Evolutionary conservation across 2,329 filamentous ascomycete species (phyloP).

Genomic region (Hortaea sp.): DNA sequence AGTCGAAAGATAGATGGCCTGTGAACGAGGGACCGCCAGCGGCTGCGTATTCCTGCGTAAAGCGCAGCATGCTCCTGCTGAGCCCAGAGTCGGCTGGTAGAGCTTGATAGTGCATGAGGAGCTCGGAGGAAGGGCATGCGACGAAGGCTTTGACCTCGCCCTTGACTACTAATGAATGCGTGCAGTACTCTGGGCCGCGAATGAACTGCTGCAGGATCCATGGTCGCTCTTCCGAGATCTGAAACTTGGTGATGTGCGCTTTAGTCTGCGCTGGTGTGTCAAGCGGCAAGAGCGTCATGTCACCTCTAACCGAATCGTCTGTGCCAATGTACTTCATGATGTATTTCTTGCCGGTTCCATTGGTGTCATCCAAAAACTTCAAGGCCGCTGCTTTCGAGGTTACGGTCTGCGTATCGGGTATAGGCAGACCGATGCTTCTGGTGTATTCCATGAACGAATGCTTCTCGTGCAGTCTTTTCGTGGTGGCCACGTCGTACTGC

Average conservation of each 20-base stretch:
- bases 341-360: constrained; percentile 37
- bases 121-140: constrained; percentile 52
- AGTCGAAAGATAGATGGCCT: constrained; percentile 64
- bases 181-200: constrained; percentile 57
- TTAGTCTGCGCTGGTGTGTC: constrained; percentile 43
- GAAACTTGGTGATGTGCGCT: constrained; percentile 44
- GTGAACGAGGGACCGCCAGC: constrained; percentile 45
- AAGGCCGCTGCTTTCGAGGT: constrained; percentile 44
- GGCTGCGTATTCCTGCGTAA: constrained; percentile 50
- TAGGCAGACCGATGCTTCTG: constrained; percentile 39
- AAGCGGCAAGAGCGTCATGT: constrained; percentile 57
- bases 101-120: constrained; percentile 57
- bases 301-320: constrained; percentile 48
- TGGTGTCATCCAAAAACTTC: constrained; percentile 37
- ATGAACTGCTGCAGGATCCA: constrained; percentile 65
- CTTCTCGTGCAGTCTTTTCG: constrained; percentile 53
- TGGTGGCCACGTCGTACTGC: constrained; percentile 50
- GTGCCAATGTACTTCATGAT: constrained; percentile 58
- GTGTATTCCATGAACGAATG: constrained; percentile 54
- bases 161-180: constrained; percentile 57
- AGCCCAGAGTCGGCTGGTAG: constrained; percentile 47
- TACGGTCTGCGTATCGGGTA: constrained; percentile 40
- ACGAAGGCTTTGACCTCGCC: constrained; percentile 57
- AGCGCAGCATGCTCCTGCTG: constrained; percentile 50
- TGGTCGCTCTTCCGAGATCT: constrained; percentile 44